Evolutionary conservation across 805 yeast species (phyloP).

Genomic region (Brettanomyces bruxellensis): DNA sequence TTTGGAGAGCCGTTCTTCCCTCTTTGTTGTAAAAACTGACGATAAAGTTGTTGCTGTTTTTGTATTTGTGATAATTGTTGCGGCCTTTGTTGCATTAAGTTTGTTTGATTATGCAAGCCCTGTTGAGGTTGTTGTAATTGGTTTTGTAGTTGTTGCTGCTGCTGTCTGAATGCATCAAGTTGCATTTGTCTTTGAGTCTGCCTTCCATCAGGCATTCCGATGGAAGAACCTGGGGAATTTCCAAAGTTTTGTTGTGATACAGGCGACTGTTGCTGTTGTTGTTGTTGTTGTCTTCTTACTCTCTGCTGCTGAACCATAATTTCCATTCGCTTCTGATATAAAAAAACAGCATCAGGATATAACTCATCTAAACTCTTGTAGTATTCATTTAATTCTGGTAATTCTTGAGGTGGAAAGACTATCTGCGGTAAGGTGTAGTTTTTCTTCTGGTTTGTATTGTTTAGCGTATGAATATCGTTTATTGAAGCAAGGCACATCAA

Average conservation of each 20-base stretch:
- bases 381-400: constrained; percentile 41
- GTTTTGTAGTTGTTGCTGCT: constrained; percentile 19
- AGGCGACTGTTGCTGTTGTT: constrained; percentile 6
- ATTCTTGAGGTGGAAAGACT: constrained; percentile 44
- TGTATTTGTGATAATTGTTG: constrained; percentile 17
- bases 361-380: constrained; percentile 31
- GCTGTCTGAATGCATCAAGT: constrained; percentile 11
- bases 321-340: constrained; percentile 21
- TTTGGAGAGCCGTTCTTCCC: background rate
- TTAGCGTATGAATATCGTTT: constrained; percentile 25
- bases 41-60: constrained; percentile 12
- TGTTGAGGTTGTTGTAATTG: constrained; percentile 9
- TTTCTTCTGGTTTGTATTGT: constrained; percentile 19
- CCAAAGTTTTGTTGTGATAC: constrained; percentile 4
- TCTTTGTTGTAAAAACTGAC: constrained; percentile 5
- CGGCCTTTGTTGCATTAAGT: constrained; percentile 22
- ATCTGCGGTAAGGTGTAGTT: constrained; percentile 34
- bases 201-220: constrained; percentile 14
- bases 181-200: constrained; percentile 9
- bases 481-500: constrained; percentile 28
- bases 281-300: constrained; percentile 7
- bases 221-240: constrained; percentile 7
- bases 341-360: constrained; percentile 40
- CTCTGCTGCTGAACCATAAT: constrained; percentile 19
- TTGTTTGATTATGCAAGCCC: constrained; percentile 8